Conservation (phyloP, 1,284 basidiomycete genomes). For the Butyriboletus regius region DNA sequence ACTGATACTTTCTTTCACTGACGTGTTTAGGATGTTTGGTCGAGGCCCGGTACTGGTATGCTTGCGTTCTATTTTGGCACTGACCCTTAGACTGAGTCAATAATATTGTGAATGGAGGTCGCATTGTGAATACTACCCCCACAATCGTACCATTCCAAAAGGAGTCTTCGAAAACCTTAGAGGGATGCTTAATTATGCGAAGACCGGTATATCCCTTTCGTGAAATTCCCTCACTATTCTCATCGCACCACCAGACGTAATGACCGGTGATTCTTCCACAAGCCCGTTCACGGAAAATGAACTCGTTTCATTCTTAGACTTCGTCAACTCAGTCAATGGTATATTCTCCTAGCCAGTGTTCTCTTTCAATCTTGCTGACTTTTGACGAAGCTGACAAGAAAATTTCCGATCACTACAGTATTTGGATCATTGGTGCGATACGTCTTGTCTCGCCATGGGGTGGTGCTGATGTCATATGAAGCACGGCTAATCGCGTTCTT, state of each 20-base stretch:
- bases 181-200: constrained; percentile 16
- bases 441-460: background rate
- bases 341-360: background rate
- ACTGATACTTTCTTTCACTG: background rate
- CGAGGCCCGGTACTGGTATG: constrained; percentile 11
- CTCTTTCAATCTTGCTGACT: background rate
- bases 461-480: constrained; percentile 1
- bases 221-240: background rate
- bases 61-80: background rate
- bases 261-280: constrained; percentile 17
- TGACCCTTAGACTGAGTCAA: background rate
- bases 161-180: constrained; percentile 6
- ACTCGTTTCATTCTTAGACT: background rate
- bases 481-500: constrained; percentile 14
- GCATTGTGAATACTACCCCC: constrained; percentile 18
- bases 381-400: background rate
- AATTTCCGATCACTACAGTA: constrained; percentile 2
- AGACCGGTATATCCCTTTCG: constrained; percentile 4
- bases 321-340: constrained; percentile 15
- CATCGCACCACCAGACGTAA: constrained; percentile 4
- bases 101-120: constrained; percentile 1
- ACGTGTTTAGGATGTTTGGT: constrained; percentile 14
- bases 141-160: constrained; percentile 4
- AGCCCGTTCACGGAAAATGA: constrained; percentile 15
- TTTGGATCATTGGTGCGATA: constrained; percentile 17